Evolutionary conservation across 2,329 filamentous ascomycete species (phyloP).

Genomic region (Elsinoe batatas): DNA sequence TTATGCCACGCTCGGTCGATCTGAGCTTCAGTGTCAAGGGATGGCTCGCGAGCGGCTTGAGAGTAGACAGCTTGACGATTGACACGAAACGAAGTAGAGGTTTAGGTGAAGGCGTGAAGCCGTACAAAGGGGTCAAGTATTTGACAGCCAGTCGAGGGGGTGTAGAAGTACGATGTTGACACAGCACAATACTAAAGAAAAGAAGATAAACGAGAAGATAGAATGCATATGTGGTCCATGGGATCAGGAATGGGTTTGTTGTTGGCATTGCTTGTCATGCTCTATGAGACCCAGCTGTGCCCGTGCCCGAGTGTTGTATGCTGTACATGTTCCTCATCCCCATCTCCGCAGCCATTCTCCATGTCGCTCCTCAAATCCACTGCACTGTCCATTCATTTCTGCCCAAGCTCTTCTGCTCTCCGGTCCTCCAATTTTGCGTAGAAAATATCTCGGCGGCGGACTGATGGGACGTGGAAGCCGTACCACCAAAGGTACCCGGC

Average conservation of each 20-base stretch:
- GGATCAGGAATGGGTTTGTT: not conserved
- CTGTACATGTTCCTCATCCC: not conserved
- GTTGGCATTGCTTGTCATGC: not conserved
- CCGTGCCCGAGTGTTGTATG: not conserved
- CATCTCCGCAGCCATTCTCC: not conserved
- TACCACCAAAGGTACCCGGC: constrained; percentile 61
- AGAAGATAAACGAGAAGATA: not conserved
- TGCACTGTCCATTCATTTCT: constrained; percentile 15
- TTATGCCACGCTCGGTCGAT: constrained; percentile 40
- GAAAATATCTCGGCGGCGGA: constrained; percentile 53
- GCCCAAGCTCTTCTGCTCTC: constrained; percentile 41
- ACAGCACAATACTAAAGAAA: not conserved
- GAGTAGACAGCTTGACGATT: constrained; percentile 51
- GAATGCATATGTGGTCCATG: not conserved
- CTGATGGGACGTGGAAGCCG: constrained; percentile 55
- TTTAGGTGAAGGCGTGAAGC: constrained; percentile 76
- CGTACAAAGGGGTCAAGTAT: constrained; percentile 98
- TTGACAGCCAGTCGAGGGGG: constrained; percentile 59
- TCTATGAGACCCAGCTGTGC: not conserved
- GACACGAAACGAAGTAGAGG: constrained; percentile 74
- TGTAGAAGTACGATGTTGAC: constrained; percentile 37
- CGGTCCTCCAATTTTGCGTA: constrained; percentile 56
- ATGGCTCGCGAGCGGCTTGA: constrained; percentile 55
- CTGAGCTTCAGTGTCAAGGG: constrained; percentile 48
- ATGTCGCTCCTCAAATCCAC: not conserved